phyloP scores from a whole-genome alignment of 2,329 filamentous ascomycete genomes.

The Trichoderma breve region DNA sequence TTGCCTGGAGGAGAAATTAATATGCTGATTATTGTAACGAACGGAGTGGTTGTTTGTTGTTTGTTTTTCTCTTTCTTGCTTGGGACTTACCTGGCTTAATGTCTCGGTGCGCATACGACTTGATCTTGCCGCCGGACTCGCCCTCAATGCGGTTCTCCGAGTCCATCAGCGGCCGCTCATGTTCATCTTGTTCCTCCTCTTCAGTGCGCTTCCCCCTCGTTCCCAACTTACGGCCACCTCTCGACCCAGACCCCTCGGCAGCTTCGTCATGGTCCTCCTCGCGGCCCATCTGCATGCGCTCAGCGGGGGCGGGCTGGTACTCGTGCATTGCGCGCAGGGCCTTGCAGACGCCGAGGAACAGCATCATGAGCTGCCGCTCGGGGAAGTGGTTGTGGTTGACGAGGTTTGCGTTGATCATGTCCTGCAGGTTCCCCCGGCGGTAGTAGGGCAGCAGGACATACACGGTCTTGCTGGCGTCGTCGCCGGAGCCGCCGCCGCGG shows the following conservation, averaged over 20 bases:
- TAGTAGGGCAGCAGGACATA: conserved; percentile 98
- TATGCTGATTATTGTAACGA: not conserved
- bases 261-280: conserved; percentile 40
- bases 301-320: conserved; percentile 56
- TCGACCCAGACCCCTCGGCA: conserved; percentile 27
- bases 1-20: conserved; percentile 57
- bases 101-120: conserved; percentile 90
- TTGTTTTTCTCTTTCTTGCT: not conserved
- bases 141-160: conserved; percentile 59
- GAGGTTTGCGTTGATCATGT: conserved; percentile 97
- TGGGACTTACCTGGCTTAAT: conserved; percentile 80
- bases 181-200: conserved; percentile 68
- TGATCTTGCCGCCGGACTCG: conserved; percentile 60
- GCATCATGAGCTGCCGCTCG: conserved; percentile 78
- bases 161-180: conserved; percentile 81
- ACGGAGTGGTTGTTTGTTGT: not conserved
- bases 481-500: conserved; percentile 57
- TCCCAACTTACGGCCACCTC: conserved; percentile 28
- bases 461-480: conserved; percentile 77
- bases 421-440: conserved; percentile 89
- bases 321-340: conserved; percentile 89
- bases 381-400: conserved; percentile 93
- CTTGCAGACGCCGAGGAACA: conserved; percentile 89
- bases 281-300: conserved; percentile 54
- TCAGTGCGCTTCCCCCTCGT: conserved; percentile 49